These are phyloP conservation scores for Dactylonectria estremocensis DNA, from an alignment of 2,329 filamentous ascomycete species.

Conservation along the genomic window DNA sequence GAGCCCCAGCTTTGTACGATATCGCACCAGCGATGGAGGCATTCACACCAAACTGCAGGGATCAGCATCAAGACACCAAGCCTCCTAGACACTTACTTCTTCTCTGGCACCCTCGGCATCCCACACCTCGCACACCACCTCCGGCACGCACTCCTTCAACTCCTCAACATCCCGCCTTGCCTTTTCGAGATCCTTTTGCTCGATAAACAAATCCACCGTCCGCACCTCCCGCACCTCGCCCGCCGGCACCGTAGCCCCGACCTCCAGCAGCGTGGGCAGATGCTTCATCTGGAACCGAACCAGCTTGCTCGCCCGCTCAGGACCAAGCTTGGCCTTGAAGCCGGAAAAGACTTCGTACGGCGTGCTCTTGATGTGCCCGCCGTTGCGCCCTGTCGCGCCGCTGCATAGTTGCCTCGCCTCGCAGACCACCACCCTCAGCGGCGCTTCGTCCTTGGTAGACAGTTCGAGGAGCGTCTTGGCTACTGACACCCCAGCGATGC, in stretches of 20 bases:
- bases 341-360: conserved; percentile 60
- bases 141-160: conserved; percentile 57
- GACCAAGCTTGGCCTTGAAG: conserved; percentile 51
- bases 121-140: conserved; percentile 55
- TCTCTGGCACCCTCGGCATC: conserved; percentile 52
- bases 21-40: conserved; percentile 58
- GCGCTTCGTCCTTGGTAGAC: conserved; percentile 13
- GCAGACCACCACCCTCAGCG: conserved; percentile 59
- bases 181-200: conserved; percentile 53
- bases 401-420: conserved; percentile 66
- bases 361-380: conserved; percentile 64
- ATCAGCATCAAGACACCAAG: not conserved
- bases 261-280: conserved; percentile 55
- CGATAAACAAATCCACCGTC: conserved; percentile 63
- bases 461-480: conserved; percentile 50
- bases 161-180: conserved; percentile 52
- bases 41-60: conserved; percentile 54
- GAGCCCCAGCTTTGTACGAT: conserved; percentile 62
- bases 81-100: conserved; percentile 41
- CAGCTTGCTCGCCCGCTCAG: conserved; percentile 57
- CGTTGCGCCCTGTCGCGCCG: conserved; percentile 69
- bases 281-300: conserved; percentile 62
- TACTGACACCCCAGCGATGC: conserved; percentile 63
- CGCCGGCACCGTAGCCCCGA: conserved; percentile 54
- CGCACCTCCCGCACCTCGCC: conserved; percentile 62